These are phyloP conservation scores for Schrenkiella parvula DNA, from an alignment of 345 rosid genomes.

Conservation along the genomic window DNA sequence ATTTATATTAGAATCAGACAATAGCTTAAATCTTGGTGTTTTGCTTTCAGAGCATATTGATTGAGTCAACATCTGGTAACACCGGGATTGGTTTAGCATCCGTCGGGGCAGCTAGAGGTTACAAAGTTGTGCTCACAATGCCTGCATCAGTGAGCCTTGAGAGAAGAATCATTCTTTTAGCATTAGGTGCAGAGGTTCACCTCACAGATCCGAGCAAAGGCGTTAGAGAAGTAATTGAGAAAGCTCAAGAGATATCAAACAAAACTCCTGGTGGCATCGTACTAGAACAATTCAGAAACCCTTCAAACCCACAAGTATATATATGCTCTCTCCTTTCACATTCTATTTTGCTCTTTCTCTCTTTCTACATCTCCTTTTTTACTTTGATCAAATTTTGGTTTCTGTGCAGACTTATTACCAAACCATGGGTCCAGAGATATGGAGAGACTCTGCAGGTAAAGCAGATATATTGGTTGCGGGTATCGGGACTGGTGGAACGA, in stretches of 20 bases:
- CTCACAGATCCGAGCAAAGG: conserved; percentile 49
- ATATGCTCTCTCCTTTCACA: neutral
- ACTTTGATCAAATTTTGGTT: neutral
- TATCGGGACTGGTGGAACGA: conserved; percentile 65
- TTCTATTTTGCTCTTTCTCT: too few relatives aligned
- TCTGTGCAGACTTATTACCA: conserved; percentile 59
- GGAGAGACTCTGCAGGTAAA: conserved; percentile 56
- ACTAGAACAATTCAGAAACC: conserved; percentile 49
- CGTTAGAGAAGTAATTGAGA: conserved; percentile 37
- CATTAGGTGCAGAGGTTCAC: conserved; percentile 69
- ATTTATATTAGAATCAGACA: neutral
- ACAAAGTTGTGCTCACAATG: conserved; percentile 55
- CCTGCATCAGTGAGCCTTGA: conserved; percentile 55
- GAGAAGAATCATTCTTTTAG: conserved; percentile 56
- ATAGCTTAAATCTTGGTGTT: neutral
- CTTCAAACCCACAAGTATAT: conserved; percentile 44
- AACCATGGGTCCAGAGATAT: conserved; percentile 72
- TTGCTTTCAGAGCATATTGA: conserved; percentile 40
- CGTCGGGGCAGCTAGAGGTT: conserved; percentile 63
- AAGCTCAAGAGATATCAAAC: conserved; percentile 48
- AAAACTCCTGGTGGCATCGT: conserved; percentile 56
- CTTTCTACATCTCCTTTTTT: neutral
- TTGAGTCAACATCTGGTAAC: conserved; percentile 70
- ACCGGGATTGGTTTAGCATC: conserved; percentile 75
- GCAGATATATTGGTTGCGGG: conserved; percentile 50